These are phyloP conservation scores for Gypsophila paniculata DNA, from an alignment of 179 eudicot genomes.

Conservation along the genomic window DNA sequence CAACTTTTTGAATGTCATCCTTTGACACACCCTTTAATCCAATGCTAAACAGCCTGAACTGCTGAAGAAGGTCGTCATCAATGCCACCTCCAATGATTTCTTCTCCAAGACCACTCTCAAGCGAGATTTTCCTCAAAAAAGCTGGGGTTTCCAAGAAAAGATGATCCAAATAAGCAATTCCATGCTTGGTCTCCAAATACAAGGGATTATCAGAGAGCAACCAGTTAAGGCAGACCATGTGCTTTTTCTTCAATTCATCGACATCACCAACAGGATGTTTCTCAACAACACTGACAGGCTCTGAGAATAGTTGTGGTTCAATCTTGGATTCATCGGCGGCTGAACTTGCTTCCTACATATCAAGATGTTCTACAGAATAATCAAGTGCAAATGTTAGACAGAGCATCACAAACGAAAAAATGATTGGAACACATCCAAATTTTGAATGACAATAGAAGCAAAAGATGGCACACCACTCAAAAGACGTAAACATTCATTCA, in stretches of 20 bases:
- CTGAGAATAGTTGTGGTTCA: constrained; percentile 59
- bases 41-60: constrained; percentile 80
- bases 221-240: constrained; percentile 98
- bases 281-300: constrained; percentile 72
- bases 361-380: constrained; percentile 61
- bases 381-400: neutral
- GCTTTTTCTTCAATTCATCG: constrained; percentile 74
- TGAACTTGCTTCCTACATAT: constrained; percentile 78
- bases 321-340: constrained; percentile 65
- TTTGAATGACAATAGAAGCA: constrained; percentile 6
- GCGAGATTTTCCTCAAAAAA: constrained; percentile 76
- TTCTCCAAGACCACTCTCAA: constrained; percentile 91
- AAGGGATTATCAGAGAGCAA: constrained; percentile 77
- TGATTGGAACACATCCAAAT: neutral
- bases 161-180: constrained; percentile 77
- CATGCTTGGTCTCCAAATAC: constrained; percentile 87
- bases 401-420: neutral
- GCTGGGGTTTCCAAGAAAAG: constrained; percentile 95
- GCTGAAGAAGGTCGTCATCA: constrained; percentile 91
- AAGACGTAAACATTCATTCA: constrained; percentile 81
- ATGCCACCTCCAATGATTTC: constrained; percentile 93
- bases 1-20: constrained; percentile 79
- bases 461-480: constrained; percentile 62
- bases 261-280: constrained; percentile 94
- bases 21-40: constrained; percentile 86